These are phyloP conservation scores for Suhomyces sp. DNA, from an alignment of 805 yeast genomes.

Conservation along the genomic window DNA sequence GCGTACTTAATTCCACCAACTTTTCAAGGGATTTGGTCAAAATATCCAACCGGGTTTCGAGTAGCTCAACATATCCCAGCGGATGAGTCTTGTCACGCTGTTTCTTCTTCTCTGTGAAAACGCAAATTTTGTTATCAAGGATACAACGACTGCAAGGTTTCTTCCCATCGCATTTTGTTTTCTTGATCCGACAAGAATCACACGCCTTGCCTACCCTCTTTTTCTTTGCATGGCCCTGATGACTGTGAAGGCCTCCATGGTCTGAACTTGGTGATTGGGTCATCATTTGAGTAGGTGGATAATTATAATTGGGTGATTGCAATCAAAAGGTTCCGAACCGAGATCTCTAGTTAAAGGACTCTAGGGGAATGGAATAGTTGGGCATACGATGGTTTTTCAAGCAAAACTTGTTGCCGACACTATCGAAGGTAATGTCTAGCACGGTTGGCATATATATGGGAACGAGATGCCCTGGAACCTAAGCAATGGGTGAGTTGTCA, in stretches of 20 bases:
- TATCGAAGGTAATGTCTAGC: too few relatives aligned
- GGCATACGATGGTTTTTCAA: too few relatives aligned
- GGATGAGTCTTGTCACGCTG: conserved; percentile 57
- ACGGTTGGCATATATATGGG: too few relatives aligned
- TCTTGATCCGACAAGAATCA: conserved; percentile 60
- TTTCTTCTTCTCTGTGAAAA: conserved; percentile 55
- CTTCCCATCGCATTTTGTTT: conserved; percentile 63
- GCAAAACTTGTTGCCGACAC: too few relatives aligned
- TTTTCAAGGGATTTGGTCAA: conserved; percentile 51
- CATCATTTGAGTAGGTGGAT: too few relatives aligned
- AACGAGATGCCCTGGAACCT: too few relatives aligned
- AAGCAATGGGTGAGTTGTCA: too few relatives aligned
- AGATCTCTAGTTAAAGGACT: too few relatives aligned
- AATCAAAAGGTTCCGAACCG: too few relatives aligned
- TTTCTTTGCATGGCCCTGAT: conserved; percentile 29
- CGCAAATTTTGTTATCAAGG: conserved; percentile 57
- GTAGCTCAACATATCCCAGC: conserved; percentile 58
- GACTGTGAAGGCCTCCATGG: not conserved
- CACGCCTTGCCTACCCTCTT: conserved; percentile 66
- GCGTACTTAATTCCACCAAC: conserved; percentile 20
- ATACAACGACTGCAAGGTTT: conserved; percentile 59
- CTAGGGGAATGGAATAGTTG: too few relatives aligned
- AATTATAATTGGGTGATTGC: too few relatives aligned
- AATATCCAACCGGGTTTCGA: conserved; percentile 57
- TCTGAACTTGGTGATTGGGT: conserved; percentile 4